Conservation (phyloP, 257 asterid genomes). For the Solanum bulbocastanum region DNA sequence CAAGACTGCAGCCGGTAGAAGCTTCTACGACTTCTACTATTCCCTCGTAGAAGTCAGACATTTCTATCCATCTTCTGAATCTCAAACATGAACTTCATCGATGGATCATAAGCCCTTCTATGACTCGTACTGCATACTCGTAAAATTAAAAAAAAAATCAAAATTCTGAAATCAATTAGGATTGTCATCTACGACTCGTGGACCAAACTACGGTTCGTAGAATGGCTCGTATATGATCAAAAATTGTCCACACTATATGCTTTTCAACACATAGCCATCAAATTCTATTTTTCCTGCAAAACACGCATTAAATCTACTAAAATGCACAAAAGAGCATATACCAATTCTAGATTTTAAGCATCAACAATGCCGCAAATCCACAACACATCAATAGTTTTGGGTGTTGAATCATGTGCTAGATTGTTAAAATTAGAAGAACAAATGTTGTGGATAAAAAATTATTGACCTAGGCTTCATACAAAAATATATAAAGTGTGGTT, state of each 20-base stretch:
- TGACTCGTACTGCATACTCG: background rate
- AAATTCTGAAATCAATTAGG: background rate
- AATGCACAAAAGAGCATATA: background rate
- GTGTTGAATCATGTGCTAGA: background rate
- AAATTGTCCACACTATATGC: background rate
- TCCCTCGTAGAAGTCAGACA: too few relatives aligned
- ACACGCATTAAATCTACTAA: background rate
- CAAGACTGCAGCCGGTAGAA: background rate
- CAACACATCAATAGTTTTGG: background rate
- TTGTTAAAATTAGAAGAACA: background rate
- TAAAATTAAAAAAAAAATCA: too few relatives aligned
- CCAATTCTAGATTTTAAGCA: background rate
- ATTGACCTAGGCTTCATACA: background rate
- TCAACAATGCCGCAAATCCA: background rate
- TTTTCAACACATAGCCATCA: background rate
- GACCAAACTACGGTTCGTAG: background rate
- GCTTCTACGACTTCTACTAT: too few relatives aligned
- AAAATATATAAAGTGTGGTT: background rate
- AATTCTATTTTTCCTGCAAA: background rate
- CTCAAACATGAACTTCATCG: background rate
- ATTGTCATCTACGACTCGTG: background rate
- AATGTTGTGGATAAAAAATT: background rate
- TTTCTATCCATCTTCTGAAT: background rate
- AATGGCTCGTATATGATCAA: too few relatives aligned
- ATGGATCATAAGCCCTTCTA: background rate